Evolutionary conservation across 805 yeast genomes (phyloP).

Genomic region (Schwanniomyces occidentalis): DNA sequence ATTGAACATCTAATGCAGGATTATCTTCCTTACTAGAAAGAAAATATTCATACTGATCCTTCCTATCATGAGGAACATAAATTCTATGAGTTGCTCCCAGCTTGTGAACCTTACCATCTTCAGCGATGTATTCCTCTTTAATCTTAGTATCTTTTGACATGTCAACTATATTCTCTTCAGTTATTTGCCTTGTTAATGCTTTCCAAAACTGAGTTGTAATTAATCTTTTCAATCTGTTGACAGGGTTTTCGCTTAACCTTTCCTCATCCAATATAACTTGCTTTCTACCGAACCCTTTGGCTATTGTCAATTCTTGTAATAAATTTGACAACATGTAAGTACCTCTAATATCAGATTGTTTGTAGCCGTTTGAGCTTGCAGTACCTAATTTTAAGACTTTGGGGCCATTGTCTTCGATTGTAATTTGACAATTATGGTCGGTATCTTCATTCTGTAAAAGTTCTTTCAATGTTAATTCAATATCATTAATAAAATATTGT

Average conservation of each 20-base stretch:
- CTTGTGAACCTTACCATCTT: slow-evolving; percentile 25
- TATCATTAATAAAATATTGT: slow-evolving; percentile 70
- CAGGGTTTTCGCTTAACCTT: slow-evolving; percentile 85
- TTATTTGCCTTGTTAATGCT: slow-evolving; percentile 69
- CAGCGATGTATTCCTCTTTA: slow-evolving; percentile 44
- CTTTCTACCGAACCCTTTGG: slow-evolving; percentile 75
- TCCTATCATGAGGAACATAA: slow-evolving; percentile 69
- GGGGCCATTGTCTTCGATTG: slow-evolving; percentile 34
- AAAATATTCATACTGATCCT: slow-evolving; percentile 74
- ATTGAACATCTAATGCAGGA: slow-evolving; percentile 74
- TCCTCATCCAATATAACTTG: slow-evolving; percentile 81
- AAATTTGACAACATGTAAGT: slow-evolving; percentile 87
- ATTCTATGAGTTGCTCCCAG: slow-evolving; percentile 68
- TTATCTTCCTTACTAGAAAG: slow-evolving; percentile 48
- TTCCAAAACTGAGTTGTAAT: slow-evolving; percentile 82
- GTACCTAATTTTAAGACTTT: slow-evolving; percentile 47
- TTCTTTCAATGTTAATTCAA: slow-evolving; percentile 68
- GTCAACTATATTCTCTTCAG: slow-evolving; percentile 56
- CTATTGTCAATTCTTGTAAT: slow-evolving; percentile 85
- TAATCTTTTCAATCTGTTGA: slow-evolving; percentile 68
- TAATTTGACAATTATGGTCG: slow-evolving; percentile 73
- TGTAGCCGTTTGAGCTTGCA: slow-evolving; percentile 79
- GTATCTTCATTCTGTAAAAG: slow-evolving; percentile 79
- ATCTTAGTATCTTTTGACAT: slow-evolving; percentile 83
- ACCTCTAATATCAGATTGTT: slow-evolving; percentile 73